Evolutionary conservation across 257 asterid species (phyloP), one percentile per base, ranked within the genome.

Genomic region (Coffea canephora): DNA sequence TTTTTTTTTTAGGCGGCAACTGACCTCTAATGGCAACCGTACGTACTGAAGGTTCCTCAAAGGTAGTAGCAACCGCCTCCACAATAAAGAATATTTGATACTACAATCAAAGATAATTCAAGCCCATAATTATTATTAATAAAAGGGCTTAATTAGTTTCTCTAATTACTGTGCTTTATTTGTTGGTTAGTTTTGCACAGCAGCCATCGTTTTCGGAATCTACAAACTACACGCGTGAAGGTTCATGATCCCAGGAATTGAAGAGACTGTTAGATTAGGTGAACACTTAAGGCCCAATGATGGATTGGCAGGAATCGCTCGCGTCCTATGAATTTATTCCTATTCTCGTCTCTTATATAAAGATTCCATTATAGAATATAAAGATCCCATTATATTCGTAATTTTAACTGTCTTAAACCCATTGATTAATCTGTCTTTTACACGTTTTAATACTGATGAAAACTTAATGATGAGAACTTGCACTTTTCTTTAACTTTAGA

Each of bases 401-500:
- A 16, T 49, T 19, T 16, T 54, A 45, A 34, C 45, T 50, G 25
- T 43, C 7, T 39, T 61, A n/a, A 31, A 19, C 61, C 55, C 61
- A 14, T 16, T 23, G 2, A 39, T 4, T 39, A 61, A 62, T 57
- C 70, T 57, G 5, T 23, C 48, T 23, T 12, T 23, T 61, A 75
- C 59, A 61, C 43, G 25, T 59, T 59, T 13, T 59, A 59, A 61
- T 43, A 43, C 25, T 3, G n/a, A 62, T 76, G 45, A 76, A 62
- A 61, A 76, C 71, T 13, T 43, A 61, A 76, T 61, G 79, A 75
- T 43, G 45, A 76, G 46, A 43, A 61, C n/a, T n/a, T 61, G 43
- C 27, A 0, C 70, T 43, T n/a, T 41, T 41, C 6, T 21, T 61
- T 43, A 39, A 75, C 78, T 59, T 75, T 59, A 23, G 41, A 59